Base-by-base conservation (phyloP, 2,329 filamentous ascomycete species). In the Calycina marina region DNA sequence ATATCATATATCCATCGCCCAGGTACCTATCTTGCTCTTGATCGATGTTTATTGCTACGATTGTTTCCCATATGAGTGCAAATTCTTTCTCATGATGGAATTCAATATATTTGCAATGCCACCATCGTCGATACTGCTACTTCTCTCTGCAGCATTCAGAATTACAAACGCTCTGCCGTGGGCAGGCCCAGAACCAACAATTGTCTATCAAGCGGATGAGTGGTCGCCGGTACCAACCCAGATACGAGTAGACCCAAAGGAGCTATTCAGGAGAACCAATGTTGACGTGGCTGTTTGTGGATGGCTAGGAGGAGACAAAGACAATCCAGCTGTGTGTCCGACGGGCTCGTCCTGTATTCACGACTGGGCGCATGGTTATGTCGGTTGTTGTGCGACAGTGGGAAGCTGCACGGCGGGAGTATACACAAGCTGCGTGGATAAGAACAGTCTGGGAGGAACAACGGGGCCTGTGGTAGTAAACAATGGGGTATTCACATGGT, bases 401-500 rank as follows among this genome's bases (percentile, higher is more conserved):
- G 44, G 46, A 6, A 36, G 44, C 6, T 51, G 48, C 40, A 47
- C 45, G 8, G 38, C 35, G 12, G 49, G 49, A 16, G 39, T 51
- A 2, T 51, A 51, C 31, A 48, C 49, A 10, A 45, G 40, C 28
- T 51, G 49, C 39, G 25, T 49, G 18, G 47, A 51, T 35, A 31
- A 37, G 11, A 45, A 41, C 34, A 48, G 40, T 38, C 18, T 32
- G 6, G 46, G 41, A 25, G 49, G 45, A 44, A 28, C 14, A 16
- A 18, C 43, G 10, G 43, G 39, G 6, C 31, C 41, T 6, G 39
- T 37, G 4, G 24, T 41, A 14, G 20, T 40, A 25, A 41, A 47
- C 36, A 47, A 49, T 42, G 49, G 49, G 4, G 32, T 51, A 18
- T 43, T 42, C 15, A 46, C 44, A 32, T 51, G 49, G 48, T 51